A percentile compares a stretch with the other conserved stretches of the same genome.
Evolutionary conservation across 345 rosid species (phyloP).

Genomic region (Acer saccharum): DNA sequence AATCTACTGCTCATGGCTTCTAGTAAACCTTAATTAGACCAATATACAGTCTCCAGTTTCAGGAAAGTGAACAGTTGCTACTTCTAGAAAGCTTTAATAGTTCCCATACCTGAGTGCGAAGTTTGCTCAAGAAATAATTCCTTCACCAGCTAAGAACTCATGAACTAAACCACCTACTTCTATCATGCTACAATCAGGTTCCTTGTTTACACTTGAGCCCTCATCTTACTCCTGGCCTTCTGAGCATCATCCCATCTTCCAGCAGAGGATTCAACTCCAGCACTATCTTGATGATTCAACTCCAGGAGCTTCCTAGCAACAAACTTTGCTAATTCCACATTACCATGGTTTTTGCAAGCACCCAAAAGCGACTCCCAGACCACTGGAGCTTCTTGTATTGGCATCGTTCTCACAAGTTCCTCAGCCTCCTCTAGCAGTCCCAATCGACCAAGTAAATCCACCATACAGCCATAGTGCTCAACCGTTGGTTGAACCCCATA

Average conservation of each 20-base stretch:
- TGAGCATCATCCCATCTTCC: slow-evolving; percentile 46
- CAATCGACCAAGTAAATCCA: slow-evolving; percentile 51
- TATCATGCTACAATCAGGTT: slow-evolving; percentile 49
- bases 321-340: slow-evolving; percentile 40
- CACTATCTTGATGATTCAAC: slow-evolving; percentile 32
- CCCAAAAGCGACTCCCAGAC: slow-evolving; percentile 41
- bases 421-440: slow-evolving; percentile 48
- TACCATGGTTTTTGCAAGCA: slow-evolving; percentile 48
- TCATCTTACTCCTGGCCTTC: slow-evolving; percentile 40
- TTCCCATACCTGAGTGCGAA: background rate
- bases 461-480: slow-evolving; percentile 57
- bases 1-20: background rate
- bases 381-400: slow-evolving; percentile 31
- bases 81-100: background rate
- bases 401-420: slow-evolving; percentile 32
- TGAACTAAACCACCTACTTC: slow-evolving; percentile 50
- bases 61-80: background rate
- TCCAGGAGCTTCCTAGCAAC: slow-evolving; percentile 36
- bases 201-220: slow-evolving; percentile 35
- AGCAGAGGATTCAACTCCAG: slow-evolving; percentile 36
- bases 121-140: slow-evolving; percentile 32
- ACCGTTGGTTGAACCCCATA: slow-evolving; percentile 46
- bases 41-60: background rate
- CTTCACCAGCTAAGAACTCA: slow-evolving; percentile 54
- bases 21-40: background rate